These are phyloP conservation scores for Cercospora sp. DNA, from an alignment of 2,329 filamentous ascomycete genomes.

Conservation along the genomic window DNA sequence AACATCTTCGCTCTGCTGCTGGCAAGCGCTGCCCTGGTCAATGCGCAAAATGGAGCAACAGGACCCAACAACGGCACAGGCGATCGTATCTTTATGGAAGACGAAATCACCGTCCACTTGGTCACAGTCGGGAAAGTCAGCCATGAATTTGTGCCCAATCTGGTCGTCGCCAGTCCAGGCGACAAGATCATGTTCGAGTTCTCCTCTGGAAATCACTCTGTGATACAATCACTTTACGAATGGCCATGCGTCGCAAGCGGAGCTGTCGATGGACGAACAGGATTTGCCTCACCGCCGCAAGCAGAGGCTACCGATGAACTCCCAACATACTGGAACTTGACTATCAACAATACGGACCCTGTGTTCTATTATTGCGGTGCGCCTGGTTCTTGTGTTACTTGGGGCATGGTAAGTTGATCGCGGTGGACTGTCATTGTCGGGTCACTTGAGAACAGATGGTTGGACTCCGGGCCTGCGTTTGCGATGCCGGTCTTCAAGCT, in stretches of 20 bases:
- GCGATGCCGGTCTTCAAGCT: no score
- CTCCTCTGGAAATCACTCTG: slow-evolving; percentile 46
- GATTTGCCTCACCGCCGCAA: slow-evolving; percentile 29
- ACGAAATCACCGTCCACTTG: slow-evolving; percentile 33
- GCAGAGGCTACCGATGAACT: not conserved
- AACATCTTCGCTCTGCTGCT: not conserved
- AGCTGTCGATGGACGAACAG: slow-evolving; percentile 25
- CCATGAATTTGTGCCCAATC: slow-evolving; percentile 41
- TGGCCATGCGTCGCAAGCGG: slow-evolving; percentile 44
- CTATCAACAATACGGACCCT: slow-evolving; percentile 62
- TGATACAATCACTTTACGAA: slow-evolving; percentile 44
- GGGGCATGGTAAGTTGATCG: slow-evolving; percentile 56
- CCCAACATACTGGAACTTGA: slow-evolving; percentile 32
- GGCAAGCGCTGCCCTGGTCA: not conserved
- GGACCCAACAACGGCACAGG: not conserved
- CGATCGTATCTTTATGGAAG: slow-evolving; percentile 8
- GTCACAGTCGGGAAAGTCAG: slow-evolving; percentile 40
- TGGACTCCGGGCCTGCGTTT: no score
- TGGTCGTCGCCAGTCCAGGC: slow-evolving; percentile 41
- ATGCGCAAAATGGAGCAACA: not conserved
- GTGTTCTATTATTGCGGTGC: slow-evolving; percentile 72
- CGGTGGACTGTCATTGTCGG: not conserved
- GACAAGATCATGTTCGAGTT: slow-evolving; percentile 48
- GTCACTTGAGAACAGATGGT: no score
- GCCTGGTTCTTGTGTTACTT: slow-evolving; percentile 61